Conservation (phyloP, 164 flowering plant species). For the Kingdonia uniflora region DNA sequence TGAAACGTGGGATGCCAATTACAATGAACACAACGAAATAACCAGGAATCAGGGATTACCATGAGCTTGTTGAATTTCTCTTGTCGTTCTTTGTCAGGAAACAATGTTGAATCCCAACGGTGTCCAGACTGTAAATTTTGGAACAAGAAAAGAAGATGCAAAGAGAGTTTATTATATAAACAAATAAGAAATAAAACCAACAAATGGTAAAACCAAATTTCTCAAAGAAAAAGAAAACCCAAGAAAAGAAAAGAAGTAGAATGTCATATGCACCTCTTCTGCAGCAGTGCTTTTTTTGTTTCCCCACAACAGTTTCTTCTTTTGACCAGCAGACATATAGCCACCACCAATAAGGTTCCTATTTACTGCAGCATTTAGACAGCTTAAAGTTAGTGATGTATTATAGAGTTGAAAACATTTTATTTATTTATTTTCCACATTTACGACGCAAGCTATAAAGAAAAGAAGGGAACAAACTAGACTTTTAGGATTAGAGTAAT, state of each 20-base stretch:
- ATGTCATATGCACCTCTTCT: constrained; percentile 56
- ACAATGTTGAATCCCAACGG: constrained; percentile 60
- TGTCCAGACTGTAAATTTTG: constrained; percentile 32
- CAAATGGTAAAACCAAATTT: no score
- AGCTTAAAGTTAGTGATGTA: background rate
- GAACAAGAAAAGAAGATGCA: background rate
- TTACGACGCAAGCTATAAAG: no score
- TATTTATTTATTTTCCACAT: no score
- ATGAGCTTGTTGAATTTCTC: constrained; percentile 98
- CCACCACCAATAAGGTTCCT: constrained; percentile 70
- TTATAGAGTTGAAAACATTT: no score
- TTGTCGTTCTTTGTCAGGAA: constrained; percentile 79
- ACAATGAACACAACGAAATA: no score
- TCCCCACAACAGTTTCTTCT: constrained; percentile 96
- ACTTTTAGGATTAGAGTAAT: no score
- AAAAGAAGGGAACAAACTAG: no score
- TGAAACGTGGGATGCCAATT: no score
- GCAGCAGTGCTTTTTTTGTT: constrained; percentile 52
- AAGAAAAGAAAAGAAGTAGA: background rate
- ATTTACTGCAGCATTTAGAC: constrained; percentile 43
- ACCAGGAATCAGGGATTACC: constrained; percentile 37
- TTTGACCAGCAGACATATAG: constrained; percentile 78
- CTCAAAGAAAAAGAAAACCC: no score
- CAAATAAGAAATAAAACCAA: background rate
- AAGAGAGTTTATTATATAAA: background rate